Evolutionary conservation across 495 filamentous ascomycete genomes (phyloP).

Genomic region (Podospora comata): DNA sequence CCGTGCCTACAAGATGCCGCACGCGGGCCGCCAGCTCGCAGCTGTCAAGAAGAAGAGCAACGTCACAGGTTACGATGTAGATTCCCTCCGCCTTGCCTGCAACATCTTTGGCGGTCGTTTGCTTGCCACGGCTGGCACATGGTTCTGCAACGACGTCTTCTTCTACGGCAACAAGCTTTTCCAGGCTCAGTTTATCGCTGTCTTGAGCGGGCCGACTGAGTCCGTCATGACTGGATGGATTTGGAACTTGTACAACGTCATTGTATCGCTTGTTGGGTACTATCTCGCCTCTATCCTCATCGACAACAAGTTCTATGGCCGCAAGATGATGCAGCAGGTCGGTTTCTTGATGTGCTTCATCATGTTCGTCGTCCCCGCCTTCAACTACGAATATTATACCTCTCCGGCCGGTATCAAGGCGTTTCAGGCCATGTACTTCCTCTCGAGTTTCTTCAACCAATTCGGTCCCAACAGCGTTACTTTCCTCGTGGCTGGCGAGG

Average conservation of each 20-base stretch:
- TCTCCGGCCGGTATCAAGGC: conserved; percentile 58
- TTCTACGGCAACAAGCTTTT: conserved; percentile 99
- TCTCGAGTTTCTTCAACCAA: conserved; percentile 93
- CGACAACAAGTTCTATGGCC: conserved; percentile 88
- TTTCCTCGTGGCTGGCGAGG: conserved; percentile 88
- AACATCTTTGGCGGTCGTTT: conserved; percentile 77
- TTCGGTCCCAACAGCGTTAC: conserved; percentile 90
- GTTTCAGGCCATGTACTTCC: conserved; percentile 93
- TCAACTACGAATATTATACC: conserved; percentile 78
- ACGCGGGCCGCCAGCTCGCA: conserved; percentile 64
- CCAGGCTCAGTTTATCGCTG: conserved; percentile 76
- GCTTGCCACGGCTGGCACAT: conserved; percentile 76
- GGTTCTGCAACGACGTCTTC: conserved; percentile 93
- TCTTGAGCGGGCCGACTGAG: conserved; percentile 55
- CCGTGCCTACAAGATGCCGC: conserved; percentile 83
- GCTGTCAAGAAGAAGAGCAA: conserved; percentile 76
- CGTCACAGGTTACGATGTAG: conserved; percentile 83
- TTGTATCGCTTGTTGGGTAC: conserved; percentile 78
- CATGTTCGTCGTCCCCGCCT: conserved; percentile 80
- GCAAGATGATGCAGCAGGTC: conserved; percentile 87
- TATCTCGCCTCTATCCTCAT: conserved; percentile 75
- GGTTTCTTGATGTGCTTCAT: conserved; percentile 86
- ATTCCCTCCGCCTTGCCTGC: conserved; percentile 71
- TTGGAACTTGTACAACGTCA: conserved; percentile 85
- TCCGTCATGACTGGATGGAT: conserved; percentile 80